A percentile compares a stretch with the other conserved stretches of the same genome.
phyloP scores from a whole-genome alignment of 352 stramenopile species.

The Lagenidium sp. region DNA sequence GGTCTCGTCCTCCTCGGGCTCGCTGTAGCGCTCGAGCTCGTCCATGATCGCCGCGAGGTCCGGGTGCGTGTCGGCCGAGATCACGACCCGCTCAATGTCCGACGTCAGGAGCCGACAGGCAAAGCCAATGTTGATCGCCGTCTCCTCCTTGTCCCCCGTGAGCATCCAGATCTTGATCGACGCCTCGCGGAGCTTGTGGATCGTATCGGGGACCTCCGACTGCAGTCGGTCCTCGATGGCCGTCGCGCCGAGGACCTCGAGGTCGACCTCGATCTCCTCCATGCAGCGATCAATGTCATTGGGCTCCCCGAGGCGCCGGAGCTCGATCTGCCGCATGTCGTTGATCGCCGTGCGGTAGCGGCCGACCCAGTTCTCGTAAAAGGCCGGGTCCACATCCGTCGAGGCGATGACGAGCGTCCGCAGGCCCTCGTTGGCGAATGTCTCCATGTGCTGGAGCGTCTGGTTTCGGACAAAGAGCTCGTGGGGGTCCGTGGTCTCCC shows the following conservation, averaged over 20 bases:
- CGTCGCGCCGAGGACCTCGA: slow-evolving; percentile 87
- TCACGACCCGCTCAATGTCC: slow-evolving; percentile 88
- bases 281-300: slow-evolving; percentile 78
- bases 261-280: slow-evolving; percentile 81
- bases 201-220: slow-evolving; percentile 87
- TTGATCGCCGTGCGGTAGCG: slow-evolving; percentile 70
- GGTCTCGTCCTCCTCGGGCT: slow-evolving; percentile 14
- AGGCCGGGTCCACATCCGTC: slow-evolving; percentile 36
- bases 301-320: slow-evolving; percentile 53
- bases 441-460: slow-evolving; percentile 82
- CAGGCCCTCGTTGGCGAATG: slow-evolving; percentile 83
- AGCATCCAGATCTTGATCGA: slow-evolving; percentile 95
- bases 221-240: slow-evolving; percentile 94
- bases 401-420: slow-evolving; percentile 85
- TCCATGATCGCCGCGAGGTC: slow-evolving; percentile 54
- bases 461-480: slow-evolving; percentile 43
- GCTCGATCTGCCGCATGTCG: slow-evolving; percentile 83
- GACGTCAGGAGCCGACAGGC: slow-evolving; percentile 84
- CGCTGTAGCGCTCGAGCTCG: slow-evolving; percentile 45
- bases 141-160: slow-evolving; percentile 94
- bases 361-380: slow-evolving; percentile 61
- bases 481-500: slow-evolving; percentile 28
- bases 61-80: slow-evolving; percentile 67
- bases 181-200: slow-evolving; percentile 86
- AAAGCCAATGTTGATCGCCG: slow-evolving; percentile 95